Percentiles rank a stretch among this genome's conserved stretches.
phyloP scores from a whole-genome alignment of 1,284 basidiomycete species.

The Heterobasidion irregulare region DNA sequence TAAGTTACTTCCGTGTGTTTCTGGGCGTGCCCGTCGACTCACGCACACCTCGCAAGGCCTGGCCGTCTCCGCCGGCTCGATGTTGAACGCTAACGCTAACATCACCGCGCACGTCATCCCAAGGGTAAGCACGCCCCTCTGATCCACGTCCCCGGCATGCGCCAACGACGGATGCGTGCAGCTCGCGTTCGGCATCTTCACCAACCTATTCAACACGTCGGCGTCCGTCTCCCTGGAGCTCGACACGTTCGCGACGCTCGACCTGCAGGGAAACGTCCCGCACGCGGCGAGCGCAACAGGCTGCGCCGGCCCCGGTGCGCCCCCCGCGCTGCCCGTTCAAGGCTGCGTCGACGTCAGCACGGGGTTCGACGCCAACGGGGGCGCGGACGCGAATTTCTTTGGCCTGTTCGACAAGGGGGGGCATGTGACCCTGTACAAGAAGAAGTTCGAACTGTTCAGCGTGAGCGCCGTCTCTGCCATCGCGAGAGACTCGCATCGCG shows the following conservation, averaged over 20 bases:
- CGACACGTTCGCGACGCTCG: slow-evolving; percentile 31
- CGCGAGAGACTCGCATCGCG: neutral
- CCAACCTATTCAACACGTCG: slow-evolving; percentile 25
- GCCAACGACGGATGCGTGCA: slow-evolving; percentile 14
- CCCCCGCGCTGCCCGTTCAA: neutral
- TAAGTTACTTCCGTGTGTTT: neutral
- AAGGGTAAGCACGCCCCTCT: slow-evolving; percentile 14
- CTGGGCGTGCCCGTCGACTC: neutral
- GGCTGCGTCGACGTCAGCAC: slow-evolving; percentile 4
- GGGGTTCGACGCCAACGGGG: neutral
- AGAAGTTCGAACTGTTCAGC: slow-evolving; percentile 1
- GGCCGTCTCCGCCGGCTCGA: slow-evolving; percentile 7
- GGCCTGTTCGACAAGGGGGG: neutral
- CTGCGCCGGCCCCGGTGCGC: slow-evolving; percentile 1
- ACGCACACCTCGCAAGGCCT: neutral
- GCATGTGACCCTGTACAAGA: neutral
- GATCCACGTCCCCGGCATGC: neutral
- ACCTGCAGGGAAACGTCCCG: neutral
- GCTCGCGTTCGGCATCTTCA: slow-evolving; percentile 30
- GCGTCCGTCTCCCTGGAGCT: slow-evolving; percentile 36
- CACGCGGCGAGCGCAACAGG: slow-evolving; percentile 11
- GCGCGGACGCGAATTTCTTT: slow-evolving; percentile 3
- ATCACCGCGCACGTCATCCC: slow-evolving; percentile 43
- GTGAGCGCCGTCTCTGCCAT: neutral
- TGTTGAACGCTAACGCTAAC: neutral